These are phyloP conservation scores for Henningerozyma blattae DNA, from an alignment of 805 yeast species.

Conservation along the genomic window DNA sequence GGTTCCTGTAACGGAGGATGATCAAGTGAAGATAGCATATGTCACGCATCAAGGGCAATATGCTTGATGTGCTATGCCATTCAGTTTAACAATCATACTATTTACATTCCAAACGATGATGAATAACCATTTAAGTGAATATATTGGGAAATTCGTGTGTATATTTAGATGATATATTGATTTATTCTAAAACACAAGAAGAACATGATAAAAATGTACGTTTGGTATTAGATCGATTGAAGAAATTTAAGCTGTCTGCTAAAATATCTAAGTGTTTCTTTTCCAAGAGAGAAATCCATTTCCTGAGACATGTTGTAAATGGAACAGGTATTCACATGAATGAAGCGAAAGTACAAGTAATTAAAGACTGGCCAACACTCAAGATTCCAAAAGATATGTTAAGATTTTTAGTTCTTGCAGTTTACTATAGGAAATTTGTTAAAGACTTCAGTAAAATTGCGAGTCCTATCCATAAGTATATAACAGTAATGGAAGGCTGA, in stretches of 20 bases:
- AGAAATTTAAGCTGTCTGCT: slow-evolving; percentile 1
- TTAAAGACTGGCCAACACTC: not conserved
- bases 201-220: slow-evolving; percentile 4
- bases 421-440: slow-evolving; percentile 6
- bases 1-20: slow-evolving; percentile 5
- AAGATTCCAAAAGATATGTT: slow-evolving; percentile 4
- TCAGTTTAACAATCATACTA: slow-evolving; percentile 4
- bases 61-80: slow-evolving; percentile 3
- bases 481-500: slow-evolving; percentile 1
- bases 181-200: slow-evolving; percentile 1
- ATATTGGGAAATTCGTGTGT: slow-evolving; percentile 2
- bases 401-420: slow-evolving; percentile 4
- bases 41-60: slow-evolving; percentile 8
- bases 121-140: slow-evolving; percentile 4
- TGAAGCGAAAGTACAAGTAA: not conserved
- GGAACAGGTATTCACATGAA: not conserved
- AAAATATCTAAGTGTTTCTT: slow-evolving; percentile 5
- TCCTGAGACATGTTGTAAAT: slow-evolving; percentile 1
- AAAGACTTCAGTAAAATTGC: slow-evolving; percentile 2
- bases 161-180: slow-evolving; percentile 5
- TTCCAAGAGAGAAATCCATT: slow-evolving; percentile 2
- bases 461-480: slow-evolving; percentile 1
- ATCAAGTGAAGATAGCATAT: slow-evolving; percentile 6
- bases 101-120: slow-evolving; percentile 4
- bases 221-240: slow-evolving; percentile 1